Conservation (phyloP, 2,329 filamentous ascomycete genomes). For the Trichoderma koningiopsis region DNA sequence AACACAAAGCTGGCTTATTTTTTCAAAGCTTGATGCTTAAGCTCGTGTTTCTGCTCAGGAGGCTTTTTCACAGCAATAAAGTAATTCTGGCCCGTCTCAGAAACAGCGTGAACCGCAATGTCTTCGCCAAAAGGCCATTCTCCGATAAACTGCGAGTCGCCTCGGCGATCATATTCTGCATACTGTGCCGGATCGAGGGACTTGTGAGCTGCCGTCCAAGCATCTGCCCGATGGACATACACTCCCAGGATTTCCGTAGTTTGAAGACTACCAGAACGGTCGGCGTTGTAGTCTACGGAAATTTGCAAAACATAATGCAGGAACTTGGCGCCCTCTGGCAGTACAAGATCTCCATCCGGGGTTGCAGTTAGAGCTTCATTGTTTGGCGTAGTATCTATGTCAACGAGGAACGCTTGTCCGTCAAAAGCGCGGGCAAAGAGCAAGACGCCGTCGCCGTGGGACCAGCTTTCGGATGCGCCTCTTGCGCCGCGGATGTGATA, state of each 20-base stretch:
- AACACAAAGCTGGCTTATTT: background rate
- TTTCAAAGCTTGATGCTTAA: slow-evolving; percentile 1
- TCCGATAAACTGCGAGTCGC: slow-evolving; percentile 30
- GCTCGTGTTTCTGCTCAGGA: slow-evolving; percentile 4
- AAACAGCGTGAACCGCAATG: slow-evolving; percentile 47
- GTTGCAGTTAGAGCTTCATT: slow-evolving; percentile 34
- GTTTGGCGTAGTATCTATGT: slow-evolving; percentile 44
- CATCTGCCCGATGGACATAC: slow-evolving; percentile 39
- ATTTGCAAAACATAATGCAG: slow-evolving; percentile 49
- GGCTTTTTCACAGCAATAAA: slow-evolving; percentile 40
- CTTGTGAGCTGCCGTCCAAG: slow-evolving; percentile 39
- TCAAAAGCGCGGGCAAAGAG: slow-evolving; percentile 42
- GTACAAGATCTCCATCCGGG: slow-evolving; percentile 28
- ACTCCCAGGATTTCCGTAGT: slow-evolving; percentile 44
- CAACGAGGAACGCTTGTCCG: slow-evolving; percentile 43
- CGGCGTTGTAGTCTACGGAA: slow-evolving; percentile 45
- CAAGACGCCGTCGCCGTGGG: slow-evolving; percentile 42
- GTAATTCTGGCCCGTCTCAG: slow-evolving; percentile 46
- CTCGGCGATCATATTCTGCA: slow-evolving; percentile 41
- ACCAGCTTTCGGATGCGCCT: slow-evolving; percentile 36
- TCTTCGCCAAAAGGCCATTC: slow-evolving; percentile 49
- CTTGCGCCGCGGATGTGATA: slow-evolving; percentile 34
- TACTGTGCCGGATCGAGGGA: slow-evolving; percentile 37
- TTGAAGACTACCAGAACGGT: slow-evolving; percentile 40
- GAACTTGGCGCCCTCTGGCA: slow-evolving; percentile 34